phyloP scores from a whole-genome alignment of 768 basidiomycete genomes.

The Suillus ampliporus region DNA sequence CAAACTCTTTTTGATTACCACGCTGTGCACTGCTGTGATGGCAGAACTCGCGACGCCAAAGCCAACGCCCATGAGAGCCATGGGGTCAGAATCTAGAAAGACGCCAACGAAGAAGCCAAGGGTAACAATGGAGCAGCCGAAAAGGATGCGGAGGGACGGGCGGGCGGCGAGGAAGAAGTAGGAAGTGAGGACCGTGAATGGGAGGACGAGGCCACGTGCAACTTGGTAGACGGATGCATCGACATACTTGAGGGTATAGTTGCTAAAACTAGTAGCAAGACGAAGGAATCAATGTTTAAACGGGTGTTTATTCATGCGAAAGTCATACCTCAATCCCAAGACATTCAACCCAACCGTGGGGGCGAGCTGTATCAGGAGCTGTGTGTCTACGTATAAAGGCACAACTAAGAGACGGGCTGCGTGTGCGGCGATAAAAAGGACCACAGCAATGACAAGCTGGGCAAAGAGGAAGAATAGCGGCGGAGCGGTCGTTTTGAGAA shows the following conservation, averaged over 20 bases:
- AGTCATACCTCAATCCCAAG: constrained; percentile 74
- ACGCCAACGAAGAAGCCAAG: constrained; percentile 91
- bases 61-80: constrained; percentile 67
- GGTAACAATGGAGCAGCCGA: constrained; percentile 83
- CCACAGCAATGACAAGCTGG: constrained; percentile 80
- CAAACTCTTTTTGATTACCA: constrained; percentile 90
- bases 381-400: constrained; percentile 65
- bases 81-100: constrained; percentile 70
- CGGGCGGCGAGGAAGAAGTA: constrained; percentile 75
- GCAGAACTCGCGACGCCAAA: constrained; percentile 87
- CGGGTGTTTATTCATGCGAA: background rate
- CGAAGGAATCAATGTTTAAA: background rate
- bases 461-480: constrained; percentile 89
- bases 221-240: constrained; percentile 97
- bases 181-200: constrained; percentile 91
- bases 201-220: constrained; percentile 91
- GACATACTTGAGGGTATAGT: constrained; percentile 91
- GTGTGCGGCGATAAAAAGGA: constrained; percentile 73
- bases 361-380: constrained; percentile 71
- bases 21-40: constrained; percentile 90
- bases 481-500: constrained; percentile 70
- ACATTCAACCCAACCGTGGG: constrained; percentile 82
- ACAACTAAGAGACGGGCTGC: constrained; percentile 68
- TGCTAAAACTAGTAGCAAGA: constrained; percentile 68
- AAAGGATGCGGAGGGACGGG: constrained; percentile 76